Conservation (phyloP, 345 rosid species). For the Eucalyptus brandiana region DNA sequence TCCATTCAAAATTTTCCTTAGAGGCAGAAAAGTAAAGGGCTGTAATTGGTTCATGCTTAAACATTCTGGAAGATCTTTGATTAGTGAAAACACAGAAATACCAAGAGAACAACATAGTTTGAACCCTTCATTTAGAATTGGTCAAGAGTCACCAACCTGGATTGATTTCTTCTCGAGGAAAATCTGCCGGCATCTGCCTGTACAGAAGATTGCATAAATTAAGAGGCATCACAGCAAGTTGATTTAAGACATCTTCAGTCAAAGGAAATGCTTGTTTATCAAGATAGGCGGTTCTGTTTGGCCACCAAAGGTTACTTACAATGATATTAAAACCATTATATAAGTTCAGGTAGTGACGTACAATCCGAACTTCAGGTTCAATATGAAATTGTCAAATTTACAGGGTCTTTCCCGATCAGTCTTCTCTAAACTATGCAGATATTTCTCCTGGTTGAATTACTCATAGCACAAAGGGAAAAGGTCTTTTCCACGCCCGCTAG, state of each 20-base stretch:
- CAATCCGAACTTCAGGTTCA: neutral
- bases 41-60: neutral
- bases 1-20: neutral
- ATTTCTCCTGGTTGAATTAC: neutral
- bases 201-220: neutral
- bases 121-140: neutral
- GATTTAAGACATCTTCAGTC: neutral
- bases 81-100: neutral
- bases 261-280: neutral
- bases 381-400: neutral
- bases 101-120: neutral
- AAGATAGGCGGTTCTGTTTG: neutral
- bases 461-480: neutral
- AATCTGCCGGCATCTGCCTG: neutral
- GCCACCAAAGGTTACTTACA: neutral
- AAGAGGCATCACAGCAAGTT: neutral
- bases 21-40: neutral
- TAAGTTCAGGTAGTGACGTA: neutral
- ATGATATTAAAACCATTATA: neutral
- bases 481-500: neutral
- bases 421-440: neutral
- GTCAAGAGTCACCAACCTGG: neutral
- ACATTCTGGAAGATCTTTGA: neutral
- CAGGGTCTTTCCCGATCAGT: neutral
- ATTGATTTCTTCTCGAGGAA: neutral